Base-by-base conservation (phyloP, 495 filamentous ascomycete genomes). In the Trichoderma virens region DNA sequence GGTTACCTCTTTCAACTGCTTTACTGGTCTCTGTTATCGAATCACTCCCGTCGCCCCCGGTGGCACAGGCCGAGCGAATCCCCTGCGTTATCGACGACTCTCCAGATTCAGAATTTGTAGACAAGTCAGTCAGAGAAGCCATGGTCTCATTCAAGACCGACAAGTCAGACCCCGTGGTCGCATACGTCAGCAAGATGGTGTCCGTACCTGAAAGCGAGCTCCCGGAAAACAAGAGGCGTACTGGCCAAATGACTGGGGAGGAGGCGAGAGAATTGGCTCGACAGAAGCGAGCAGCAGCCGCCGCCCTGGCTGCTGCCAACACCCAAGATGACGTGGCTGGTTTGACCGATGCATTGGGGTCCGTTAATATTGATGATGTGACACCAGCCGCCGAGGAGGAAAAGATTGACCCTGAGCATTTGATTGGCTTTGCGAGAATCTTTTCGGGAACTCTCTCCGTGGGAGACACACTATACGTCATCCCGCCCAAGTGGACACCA, bases 141-240 rank as follows among this genome's bases (percentile, higher is more conserved):
- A 92, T 98, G 86, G 70, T 90, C 5, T 81, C 86, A 2, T 97
- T 94, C 71, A 88, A 89, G 67, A 85, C 83, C 4, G 76, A 74
- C 1, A 75, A 82, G 9, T 81, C 85, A 0, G 88, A 88, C 59
- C 93, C 94, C 2, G 86, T 95, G 3, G 90, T 98, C 7, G 94
- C 92, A 11, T 99, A 95, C 68, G 91, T 99, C 47, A 97, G 93
- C 75, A 99, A 99, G 75, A 96, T 99, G 93, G 90, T 97, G 25
- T 92, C 94, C 1, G 85, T 98, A 20, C 92, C 91, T 2, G 90
- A 93, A 69, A 97, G 90, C 70, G 92, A 98, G 66, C 81, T 99
- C 20, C 86, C 87, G 2, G 81, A 91, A 61, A 91, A 93, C 66
- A 93, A 87, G 70, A 84, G 89, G 31, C 84, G 88, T 66, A 77